Evolutionary conservation across 1,284 basidiomycete genomes (phyloP).

Genomic region (Lentinula novae-zelandiae): DNA sequence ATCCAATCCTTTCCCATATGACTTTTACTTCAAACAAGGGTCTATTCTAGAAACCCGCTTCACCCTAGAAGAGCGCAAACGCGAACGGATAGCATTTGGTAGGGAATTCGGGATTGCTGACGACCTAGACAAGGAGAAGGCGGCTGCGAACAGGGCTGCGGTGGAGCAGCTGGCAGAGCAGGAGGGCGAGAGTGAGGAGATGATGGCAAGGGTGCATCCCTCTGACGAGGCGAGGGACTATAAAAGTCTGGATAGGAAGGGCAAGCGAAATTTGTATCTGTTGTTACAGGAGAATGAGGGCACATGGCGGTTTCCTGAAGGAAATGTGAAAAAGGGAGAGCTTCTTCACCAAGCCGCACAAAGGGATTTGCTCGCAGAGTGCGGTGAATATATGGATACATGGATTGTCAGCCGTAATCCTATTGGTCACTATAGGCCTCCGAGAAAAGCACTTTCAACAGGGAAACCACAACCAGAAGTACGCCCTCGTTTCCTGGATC

Average conservation of each 20-base stretch:
- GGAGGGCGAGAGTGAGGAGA: conserved; percentile 60
- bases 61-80: conserved; percentile 64
- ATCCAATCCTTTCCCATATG: conserved; percentile 84
- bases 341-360: conserved; percentile 72
- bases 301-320: conserved; percentile 81
- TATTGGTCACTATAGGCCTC: conserved; percentile 45
- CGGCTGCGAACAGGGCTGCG: conserved; percentile 45
- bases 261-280: conserved; percentile 85
- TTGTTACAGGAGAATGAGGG: conserved; percentile 62
- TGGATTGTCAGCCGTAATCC: conserved; percentile 80
- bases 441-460: conserved; percentile 19
- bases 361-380: conserved; percentile 60
- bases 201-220: conserved; percentile 56
- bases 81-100: conserved; percentile 73
- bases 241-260: conserved; percentile 76
- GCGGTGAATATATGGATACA: conserved; percentile 73
- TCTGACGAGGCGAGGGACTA: conserved; percentile 63
- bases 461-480: conserved; percentile 32
- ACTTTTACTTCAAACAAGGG: conserved; percentile 96
- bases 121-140: conserved; percentile 37
- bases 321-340: conserved; percentile 57
- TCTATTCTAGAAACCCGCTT: conserved; percentile 85
- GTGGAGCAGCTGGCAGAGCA: conserved; percentile 62
- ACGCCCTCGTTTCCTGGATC: conserved; percentile 10
- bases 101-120: conserved; percentile 44